Base-by-base conservation (phyloP, 371 early-diverging fungal species). In the Blakeslea trispora region DNA sequence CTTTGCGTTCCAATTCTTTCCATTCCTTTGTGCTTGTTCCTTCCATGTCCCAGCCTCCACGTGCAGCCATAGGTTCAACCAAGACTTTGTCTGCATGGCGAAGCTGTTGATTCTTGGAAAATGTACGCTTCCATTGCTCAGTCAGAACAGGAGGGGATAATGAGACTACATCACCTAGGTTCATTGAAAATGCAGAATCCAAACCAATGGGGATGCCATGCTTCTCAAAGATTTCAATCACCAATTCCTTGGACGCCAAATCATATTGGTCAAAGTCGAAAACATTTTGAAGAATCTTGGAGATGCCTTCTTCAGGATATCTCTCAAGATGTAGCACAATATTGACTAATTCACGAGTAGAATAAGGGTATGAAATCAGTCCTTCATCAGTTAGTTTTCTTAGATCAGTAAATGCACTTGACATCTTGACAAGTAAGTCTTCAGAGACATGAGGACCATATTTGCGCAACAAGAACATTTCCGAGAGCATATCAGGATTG, bases 211-310 rank as follows among this genome's bases (percentile, higher is more conserved):
- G 89, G n/a, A 91, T 85, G 42, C 89, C 90, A 55, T 91, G 86
- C 64, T 89, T 91, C 59, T 85, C 81, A 75, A 90, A 84, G 42
- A 85, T 80, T 63, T 90, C 87, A 59, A 89, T 87, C 35, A 86
- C 69, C 50, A 88, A 64, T 41, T 84, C 83, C 61, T 83, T 83
- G 37, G 83, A 81, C 13, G 82, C 86, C 15, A 74, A 69, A 49
- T 84, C 85, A 51, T 90, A 89, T 54, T 85, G 87, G 64, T 93
- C 93, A 64, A 91, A 92, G 61, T 93, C 93, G 69, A 93, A 91
- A 0, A 93, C 90, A 52, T 93, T 92, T 54, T 87, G 84, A 42
- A 93, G 68, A 17, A 88, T 86, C 45, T 84, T 82, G 42, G 87
- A 82, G 23, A 91, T 81, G 17, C 87, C 85, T 65, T 91, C 91